phyloP scores from a whole-genome alignment of 75 land plant species.

The Sequoiadendron giganteum region DNA sequence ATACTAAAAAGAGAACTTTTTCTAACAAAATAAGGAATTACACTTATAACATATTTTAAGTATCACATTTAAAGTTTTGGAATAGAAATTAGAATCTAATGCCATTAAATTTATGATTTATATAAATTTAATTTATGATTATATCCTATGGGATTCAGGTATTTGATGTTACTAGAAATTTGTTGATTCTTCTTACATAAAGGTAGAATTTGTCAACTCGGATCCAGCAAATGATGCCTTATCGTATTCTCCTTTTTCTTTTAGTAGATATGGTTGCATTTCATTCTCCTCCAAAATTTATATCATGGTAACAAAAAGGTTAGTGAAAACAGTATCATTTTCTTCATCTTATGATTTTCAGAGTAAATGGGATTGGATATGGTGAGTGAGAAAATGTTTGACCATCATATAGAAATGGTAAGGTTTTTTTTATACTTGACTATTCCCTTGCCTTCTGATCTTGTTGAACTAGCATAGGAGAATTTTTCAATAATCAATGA shows the following conservation, averaged over 20 bases:
- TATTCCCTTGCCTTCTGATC: background rate
- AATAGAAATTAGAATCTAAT: background rate
- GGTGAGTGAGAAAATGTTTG: background rate
- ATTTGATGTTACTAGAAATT: background rate
- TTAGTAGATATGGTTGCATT: background rate
- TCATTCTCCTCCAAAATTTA: background rate
- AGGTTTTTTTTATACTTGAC: background rate
- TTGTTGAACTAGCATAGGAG: background rate
- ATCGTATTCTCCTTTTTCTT: conserved; percentile 66
- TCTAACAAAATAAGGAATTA: background rate
- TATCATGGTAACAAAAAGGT: background rate
- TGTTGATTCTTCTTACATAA: conserved; percentile 44
- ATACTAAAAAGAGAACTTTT: background rate
- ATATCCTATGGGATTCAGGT: background rate
- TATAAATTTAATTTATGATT: background rate
- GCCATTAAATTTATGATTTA: background rate
- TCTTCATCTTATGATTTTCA: background rate
- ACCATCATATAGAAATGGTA: background rate
- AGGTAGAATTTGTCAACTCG: conserved; percentile 92
- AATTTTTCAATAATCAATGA: background rate
- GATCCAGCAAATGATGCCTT: conserved; percentile 99
- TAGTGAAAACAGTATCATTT: background rate
- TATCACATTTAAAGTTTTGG: background rate
- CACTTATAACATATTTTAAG: background rate
- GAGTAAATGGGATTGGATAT: background rate